phyloP scores from a whole-genome alignment of 306 rosid genomes.

The Vigna angularis region DNA sequence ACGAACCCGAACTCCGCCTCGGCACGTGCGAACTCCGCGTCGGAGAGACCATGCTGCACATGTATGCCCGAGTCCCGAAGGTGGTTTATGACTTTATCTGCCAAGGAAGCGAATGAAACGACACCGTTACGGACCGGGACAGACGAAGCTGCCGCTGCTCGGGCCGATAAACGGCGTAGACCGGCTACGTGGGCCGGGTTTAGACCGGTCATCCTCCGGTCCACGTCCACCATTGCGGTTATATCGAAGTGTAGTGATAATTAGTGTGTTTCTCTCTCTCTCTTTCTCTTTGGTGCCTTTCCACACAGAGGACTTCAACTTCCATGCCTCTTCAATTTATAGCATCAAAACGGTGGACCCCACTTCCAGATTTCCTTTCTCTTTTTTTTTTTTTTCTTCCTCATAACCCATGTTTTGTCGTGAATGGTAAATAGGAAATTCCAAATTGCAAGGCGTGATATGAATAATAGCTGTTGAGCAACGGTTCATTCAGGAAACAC shows the following conservation, averaged over 20 bases:
- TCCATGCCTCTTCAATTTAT: slow-evolving; percentile 49
- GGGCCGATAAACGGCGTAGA: slow-evolving; percentile 87
- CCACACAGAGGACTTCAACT: slow-evolving; percentile 28
- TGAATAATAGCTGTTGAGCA: slow-evolving; percentile 50
- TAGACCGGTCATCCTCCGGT: slow-evolving; percentile 93
- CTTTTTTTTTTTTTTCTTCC: neutral
- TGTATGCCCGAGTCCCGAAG: slow-evolving; percentile 72
- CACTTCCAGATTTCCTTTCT: slow-evolving; percentile 33
- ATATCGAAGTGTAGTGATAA: neutral
- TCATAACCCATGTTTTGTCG: slow-evolving; percentile 38
- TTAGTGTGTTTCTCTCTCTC: neutral
- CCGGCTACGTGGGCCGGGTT: slow-evolving; percentile 97
- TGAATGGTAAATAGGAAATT: slow-evolving; percentile 29
- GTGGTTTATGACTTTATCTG: slow-evolving; percentile 68
- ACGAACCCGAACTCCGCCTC: slow-evolving; percentile 93
- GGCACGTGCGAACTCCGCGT: slow-evolving; percentile 87
- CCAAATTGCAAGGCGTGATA: slow-evolving; percentile 22
- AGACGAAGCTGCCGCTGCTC: slow-evolving; percentile 74
- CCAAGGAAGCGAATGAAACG: slow-evolving; percentile 77
- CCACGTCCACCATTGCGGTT: slow-evolving; percentile 92
- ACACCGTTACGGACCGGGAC: slow-evolving; percentile 71
- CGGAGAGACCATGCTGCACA: slow-evolving; percentile 78
- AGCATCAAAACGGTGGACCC: slow-evolving; percentile 54
- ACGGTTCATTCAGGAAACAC: slow-evolving; percentile 55
- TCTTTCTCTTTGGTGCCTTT: slow-evolving; percentile 33